These are phyloP conservation scores for Tolypocladium tropicale DNA, from an alignment of 2,329 filamentous ascomycete genomes.

Conservation along the genomic window DNA sequence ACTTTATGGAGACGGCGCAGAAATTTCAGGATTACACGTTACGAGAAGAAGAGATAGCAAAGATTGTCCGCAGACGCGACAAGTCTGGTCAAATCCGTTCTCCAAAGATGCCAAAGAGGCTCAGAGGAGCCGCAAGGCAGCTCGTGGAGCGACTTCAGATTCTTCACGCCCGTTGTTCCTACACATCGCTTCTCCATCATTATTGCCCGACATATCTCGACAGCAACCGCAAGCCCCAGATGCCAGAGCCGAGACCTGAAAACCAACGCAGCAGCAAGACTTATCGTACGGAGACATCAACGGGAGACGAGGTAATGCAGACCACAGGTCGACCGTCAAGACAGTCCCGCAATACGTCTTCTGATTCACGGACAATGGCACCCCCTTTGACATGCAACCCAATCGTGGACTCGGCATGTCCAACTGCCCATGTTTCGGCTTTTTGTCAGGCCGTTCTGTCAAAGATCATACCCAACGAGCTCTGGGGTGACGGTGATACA, in stretches of 20 bases:
- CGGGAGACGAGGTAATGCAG: background rate
- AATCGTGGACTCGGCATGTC: conserved; percentile 59
- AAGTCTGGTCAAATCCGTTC: conserved; percentile 4
- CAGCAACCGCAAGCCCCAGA: background rate
- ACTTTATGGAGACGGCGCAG: conserved; percentile 57
- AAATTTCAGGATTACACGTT: conserved; percentile 76
- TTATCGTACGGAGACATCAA: background rate
- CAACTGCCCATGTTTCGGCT: conserved; percentile 61
- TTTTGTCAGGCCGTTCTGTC: conserved; percentile 72
- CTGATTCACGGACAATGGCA: conserved; percentile 2
- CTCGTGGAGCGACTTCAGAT: conserved; percentile 61
- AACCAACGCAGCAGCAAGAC: background rate
- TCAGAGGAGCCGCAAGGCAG: conserved; percentile 50
- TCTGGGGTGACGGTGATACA: conserved; percentile 56
- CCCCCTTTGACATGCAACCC: conserved; percentile 16
- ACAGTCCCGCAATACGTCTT: conserved; percentile 1
- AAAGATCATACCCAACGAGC: conserved; percentile 61
- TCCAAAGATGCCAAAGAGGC: conserved; percentile 48
- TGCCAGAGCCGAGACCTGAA: background rate
- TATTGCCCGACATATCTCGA: conserved; percentile 56
- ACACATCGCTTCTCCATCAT: conserved; percentile 64
- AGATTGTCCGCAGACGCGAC: conserved; percentile 10
- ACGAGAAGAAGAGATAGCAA: conserved; percentile 69
- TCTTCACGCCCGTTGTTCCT: conserved; percentile 66
- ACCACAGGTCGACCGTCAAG: background rate